phyloP scores from a whole-genome alignment of 208 protist genomes.

The Tritrichomonas foetus region DNA sequence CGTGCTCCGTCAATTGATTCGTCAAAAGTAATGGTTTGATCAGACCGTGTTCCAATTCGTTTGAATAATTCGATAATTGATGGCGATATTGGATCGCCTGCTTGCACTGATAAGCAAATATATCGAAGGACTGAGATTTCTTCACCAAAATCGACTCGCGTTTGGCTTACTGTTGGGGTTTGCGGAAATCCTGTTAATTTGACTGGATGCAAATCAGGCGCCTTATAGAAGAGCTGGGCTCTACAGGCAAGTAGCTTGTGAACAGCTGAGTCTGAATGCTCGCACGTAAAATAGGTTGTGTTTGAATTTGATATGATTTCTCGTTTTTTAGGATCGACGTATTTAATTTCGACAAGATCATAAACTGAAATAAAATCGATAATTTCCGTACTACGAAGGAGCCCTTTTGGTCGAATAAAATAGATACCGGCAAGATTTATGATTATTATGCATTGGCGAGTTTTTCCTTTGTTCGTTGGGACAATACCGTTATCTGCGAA shows the following conservation, averaged over 20 bases:
- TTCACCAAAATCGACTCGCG: neutral
- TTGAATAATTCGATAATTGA: neutral
- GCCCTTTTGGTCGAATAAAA: neutral
- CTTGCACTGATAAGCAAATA: neutral
- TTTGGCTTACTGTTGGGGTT: no score
- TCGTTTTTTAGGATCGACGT: neutral
- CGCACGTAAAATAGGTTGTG: neutral
- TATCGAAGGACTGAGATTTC: neutral
- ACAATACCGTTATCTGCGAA: conserved; percentile 4
- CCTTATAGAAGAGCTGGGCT: neutral
- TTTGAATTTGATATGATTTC: neutral
- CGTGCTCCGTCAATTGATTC: neutral
- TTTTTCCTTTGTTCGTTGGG: neutral
- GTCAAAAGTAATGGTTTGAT: neutral
- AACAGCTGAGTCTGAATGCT: neutral
- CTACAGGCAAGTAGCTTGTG: neutral
- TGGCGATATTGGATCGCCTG: neutral
- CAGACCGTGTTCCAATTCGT: neutral
- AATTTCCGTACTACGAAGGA: neutral
- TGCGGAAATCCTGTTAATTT: neutral
- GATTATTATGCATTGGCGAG: neutral
- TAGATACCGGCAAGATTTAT: neutral
- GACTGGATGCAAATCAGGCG: neutral
- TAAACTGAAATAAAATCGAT: neutral
- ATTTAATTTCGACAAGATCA: neutral